Evolutionary conservation across 1,284 basidiomycete species (phyloP).

Genomic region (Ceraceosorus guamensis): DNA sequence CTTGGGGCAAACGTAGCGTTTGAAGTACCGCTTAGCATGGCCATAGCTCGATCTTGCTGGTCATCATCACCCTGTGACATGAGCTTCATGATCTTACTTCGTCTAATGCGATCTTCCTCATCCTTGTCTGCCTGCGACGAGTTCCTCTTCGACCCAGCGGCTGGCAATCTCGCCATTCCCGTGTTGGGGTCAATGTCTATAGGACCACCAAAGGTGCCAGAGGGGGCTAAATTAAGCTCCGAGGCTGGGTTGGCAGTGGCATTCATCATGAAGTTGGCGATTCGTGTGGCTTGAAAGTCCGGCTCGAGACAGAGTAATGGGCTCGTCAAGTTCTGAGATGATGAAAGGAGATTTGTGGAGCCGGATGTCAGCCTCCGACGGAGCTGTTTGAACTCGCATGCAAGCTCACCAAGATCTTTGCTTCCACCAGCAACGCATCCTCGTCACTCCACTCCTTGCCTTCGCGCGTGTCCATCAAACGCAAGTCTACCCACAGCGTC

Average conservation of each 20-base stretch:
- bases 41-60: slow-evolving; percentile 8
- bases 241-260: slow-evolving; percentile 30
- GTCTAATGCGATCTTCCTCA: slow-evolving; percentile 20
- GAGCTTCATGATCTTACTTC: slow-evolving; percentile 32
- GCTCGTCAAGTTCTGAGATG: slow-evolving; percentile 25
- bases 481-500: slow-evolving; percentile 40
- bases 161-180: slow-evolving; percentile 2
- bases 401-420: slow-evolving; percentile 26
- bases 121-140: slow-evolving; percentile 37
- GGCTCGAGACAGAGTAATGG: slow-evolving; percentile 43
- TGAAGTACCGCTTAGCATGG: slow-evolving; percentile 17
- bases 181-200: slow-evolving; percentile 9
- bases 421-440: slow-evolving; percentile 40
- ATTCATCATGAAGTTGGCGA: slow-evolving; percentile 42
- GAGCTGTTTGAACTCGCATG: neutral
- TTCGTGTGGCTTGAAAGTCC: slow-evolving; percentile 37
- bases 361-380: neutral
- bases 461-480: slow-evolving; percentile 30
- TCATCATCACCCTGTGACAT: slow-evolving; percentile 2
- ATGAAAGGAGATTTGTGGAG: neutral
- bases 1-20: too few species aligned
- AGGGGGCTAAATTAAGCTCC: slow-evolving; percentile 11
- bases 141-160: slow-evolving; percentile 13
- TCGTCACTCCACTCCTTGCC: slow-evolving; percentile 37
- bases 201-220: slow-evolving; percentile 13